Evolutionary conservation across 2,329 filamentous ascomycete genomes (phyloP).

Genomic region (Ascochyta rabiei): DNA sequence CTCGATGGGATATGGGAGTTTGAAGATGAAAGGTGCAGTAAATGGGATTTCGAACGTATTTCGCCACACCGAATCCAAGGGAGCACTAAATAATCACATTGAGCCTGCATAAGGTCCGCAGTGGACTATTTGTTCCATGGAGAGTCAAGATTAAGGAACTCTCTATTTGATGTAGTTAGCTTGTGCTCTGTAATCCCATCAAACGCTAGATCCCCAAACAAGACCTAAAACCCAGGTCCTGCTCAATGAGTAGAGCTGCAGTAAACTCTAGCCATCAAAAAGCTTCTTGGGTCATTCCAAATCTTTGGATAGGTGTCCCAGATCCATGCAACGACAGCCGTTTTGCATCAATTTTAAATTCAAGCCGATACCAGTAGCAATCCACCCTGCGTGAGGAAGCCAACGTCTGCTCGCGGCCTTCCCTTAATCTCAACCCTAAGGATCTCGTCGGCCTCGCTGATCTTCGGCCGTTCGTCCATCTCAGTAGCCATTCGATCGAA

Average conservation of each 20-base stretch:
- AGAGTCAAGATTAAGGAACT: too few relatives aligned
- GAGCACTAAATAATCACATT: too few relatives aligned
- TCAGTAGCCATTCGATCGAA: slow-evolving; percentile 18
- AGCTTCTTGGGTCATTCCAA: too few relatives aligned
- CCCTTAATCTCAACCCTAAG: slow-evolving; percentile 5
- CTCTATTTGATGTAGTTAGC: neutral
- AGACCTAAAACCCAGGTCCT: neutral
- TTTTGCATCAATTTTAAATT: neutral
- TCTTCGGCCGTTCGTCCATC: slow-evolving; percentile 27
- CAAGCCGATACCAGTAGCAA: slow-evolving; percentile 24
- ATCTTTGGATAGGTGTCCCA: too few relatives aligned
- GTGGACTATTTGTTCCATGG: too few relatives aligned
- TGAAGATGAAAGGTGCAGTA: too few relatives aligned
- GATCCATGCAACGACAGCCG: too few relatives aligned
- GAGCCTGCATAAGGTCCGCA: too few relatives aligned
- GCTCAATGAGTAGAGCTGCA: neutral
- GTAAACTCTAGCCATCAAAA: neutral
- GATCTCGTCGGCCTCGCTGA: slow-evolving; percentile 16
- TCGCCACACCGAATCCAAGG: too few relatives aligned
- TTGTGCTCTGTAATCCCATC: neutral
- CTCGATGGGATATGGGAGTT: too few relatives aligned
- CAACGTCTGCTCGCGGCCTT: slow-evolving; percentile 33
- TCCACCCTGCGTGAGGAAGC: slow-evolving; percentile 29
- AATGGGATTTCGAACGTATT: too few relatives aligned
- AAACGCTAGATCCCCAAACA: neutral